These are phyloP conservation scores for Pythium oligandrum DNA, from an alignment of 352 stramenopile species.

Conservation along the genomic window DNA sequence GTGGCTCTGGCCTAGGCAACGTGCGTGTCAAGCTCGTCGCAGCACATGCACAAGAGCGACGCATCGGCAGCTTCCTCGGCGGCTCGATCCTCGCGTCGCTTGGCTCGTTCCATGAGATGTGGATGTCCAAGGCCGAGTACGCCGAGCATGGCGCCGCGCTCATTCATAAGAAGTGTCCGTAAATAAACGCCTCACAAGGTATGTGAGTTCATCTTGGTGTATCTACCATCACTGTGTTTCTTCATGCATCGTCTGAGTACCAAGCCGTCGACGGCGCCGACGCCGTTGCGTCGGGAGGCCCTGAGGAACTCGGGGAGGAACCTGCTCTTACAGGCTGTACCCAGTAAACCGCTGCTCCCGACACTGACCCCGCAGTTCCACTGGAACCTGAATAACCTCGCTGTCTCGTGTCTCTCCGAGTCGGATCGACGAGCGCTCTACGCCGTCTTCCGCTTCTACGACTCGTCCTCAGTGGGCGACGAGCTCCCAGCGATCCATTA, in stretches of 20 bases:
- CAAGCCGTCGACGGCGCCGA: constrained; percentile 13
- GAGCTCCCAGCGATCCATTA: constrained; percentile 43
- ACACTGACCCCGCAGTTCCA: constrained; percentile 36
- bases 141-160: constrained; percentile 95
- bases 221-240: too few species aligned
- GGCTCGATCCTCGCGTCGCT: constrained; percentile 97
- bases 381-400: constrained; percentile 48
- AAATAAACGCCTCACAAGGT: not conserved
- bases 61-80: constrained; percentile 83
- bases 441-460: constrained; percentile 52
- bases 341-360: constrained; percentile 1
- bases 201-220: too few species aligned
- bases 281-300: not conserved
- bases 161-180: constrained; percentile 96
- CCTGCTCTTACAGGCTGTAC: not conserved
- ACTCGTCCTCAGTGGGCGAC: constrained; percentile 44
- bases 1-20: constrained; percentile 24
- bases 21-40: constrained; percentile 70
- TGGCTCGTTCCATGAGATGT: constrained; percentile 98
- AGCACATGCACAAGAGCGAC: constrained; percentile 57
- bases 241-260: not conserved
- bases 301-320: not conserved
- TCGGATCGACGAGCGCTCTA: constrained; percentile 38
- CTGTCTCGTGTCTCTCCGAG: constrained; percentile 20
- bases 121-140: constrained; percentile 98